Conservation (phyloP, 768 basidiomycete genomes). For the Cystofilobasidium capitatum region DNA sequence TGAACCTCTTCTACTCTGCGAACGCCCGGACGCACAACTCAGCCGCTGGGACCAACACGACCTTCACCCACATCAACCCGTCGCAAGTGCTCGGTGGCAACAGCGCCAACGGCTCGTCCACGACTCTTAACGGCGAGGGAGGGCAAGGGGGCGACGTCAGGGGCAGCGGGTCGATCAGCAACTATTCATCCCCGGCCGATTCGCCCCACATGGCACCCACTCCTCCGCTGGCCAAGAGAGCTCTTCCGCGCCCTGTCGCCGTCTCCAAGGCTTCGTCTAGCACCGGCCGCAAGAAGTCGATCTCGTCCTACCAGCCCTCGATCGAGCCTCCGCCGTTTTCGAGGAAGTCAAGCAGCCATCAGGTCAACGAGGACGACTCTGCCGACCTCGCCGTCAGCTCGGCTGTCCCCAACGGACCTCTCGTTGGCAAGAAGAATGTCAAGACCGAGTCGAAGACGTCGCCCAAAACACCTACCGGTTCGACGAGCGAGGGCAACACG, state of each 20-base stretch:
- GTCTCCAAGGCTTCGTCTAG: not conserved
- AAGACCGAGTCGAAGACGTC: constrained; percentile 19
- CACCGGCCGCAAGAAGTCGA: not conserved
- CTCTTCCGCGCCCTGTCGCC: not conserved
- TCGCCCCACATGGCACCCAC: constrained; percentile 4
- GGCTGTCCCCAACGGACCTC: constrained; percentile 22
- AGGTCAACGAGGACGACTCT: constrained; percentile 30
- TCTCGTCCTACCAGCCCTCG: not conserved
- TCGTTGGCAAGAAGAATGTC: not conserved
- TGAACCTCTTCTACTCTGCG: constrained; percentile 39
- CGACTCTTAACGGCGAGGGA: not conserved
- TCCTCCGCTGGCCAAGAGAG: not conserved
- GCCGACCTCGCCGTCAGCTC: constrained; percentile 35
- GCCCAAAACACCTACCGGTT: not conserved
- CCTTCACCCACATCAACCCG: constrained; percentile 59
- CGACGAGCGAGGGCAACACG: constrained; percentile 21
- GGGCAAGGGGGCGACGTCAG: not conserved
- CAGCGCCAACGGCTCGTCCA: not conserved
- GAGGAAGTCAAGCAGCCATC: not conserved
- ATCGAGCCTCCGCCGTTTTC: not conserved
- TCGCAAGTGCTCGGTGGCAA: constrained; percentile 57
- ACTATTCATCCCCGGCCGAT: constrained; percentile 18
- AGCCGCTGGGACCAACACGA: not conserved
- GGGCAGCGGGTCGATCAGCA: not conserved
- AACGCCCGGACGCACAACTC: constrained; percentile 27